A percentile compares a stretch with the other conserved stretches of the same genome.
phyloP scores from a whole-genome alignment of 768 basidiomycete species.

The Mycena capillaripes region DNA sequence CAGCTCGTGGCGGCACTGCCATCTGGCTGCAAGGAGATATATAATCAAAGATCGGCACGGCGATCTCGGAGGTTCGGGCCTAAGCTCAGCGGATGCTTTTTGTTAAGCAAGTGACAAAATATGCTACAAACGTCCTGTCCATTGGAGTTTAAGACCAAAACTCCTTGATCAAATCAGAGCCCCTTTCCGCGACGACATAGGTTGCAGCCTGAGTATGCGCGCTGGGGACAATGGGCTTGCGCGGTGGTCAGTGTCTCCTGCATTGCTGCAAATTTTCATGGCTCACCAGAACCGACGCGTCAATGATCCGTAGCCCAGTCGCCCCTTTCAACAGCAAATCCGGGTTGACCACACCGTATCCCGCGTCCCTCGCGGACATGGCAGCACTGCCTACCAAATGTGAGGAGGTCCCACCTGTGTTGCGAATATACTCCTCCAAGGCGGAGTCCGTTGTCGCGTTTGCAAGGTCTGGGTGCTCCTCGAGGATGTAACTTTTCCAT shows the following conservation, averaged over 20 bases:
- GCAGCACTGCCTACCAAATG: conserved; percentile 13
- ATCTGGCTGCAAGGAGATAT: too few relatives aligned
- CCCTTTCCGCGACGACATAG: conserved; percentile 19
- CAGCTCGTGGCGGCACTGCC: too few relatives aligned
- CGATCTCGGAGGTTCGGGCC: too few relatives aligned
- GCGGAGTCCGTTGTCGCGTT: conserved; percentile 10
- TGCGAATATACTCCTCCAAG: conserved; percentile 10
- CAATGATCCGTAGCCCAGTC: conserved; percentile 16
- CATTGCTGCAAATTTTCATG: not conserved
- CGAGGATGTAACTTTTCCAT: conserved; percentile 17
- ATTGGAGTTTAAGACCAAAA: conserved; percentile 9
- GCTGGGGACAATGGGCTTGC: conserved; percentile 13
- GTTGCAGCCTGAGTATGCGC: conserved; percentile 22
- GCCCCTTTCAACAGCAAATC: conserved; percentile 24
- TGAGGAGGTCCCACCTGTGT: conserved; percentile 1
- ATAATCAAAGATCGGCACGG: too few relatives aligned
- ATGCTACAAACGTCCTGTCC: too few relatives aligned
- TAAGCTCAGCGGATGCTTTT: too few relatives aligned
- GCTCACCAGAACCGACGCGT: conserved; percentile 24
- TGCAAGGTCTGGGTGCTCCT: not conserved
- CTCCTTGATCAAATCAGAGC: conserved; percentile 14
- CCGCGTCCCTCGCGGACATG: conserved; percentile 12
- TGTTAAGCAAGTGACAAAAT: too few relatives aligned
- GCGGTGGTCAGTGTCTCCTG: not conserved
- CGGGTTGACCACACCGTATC: conserved; percentile 21